phyloP scores from a whole-genome alignment of 2,329 filamentous ascomycete genomes.

The Tolypocladium cylindrosporum region DNA sequence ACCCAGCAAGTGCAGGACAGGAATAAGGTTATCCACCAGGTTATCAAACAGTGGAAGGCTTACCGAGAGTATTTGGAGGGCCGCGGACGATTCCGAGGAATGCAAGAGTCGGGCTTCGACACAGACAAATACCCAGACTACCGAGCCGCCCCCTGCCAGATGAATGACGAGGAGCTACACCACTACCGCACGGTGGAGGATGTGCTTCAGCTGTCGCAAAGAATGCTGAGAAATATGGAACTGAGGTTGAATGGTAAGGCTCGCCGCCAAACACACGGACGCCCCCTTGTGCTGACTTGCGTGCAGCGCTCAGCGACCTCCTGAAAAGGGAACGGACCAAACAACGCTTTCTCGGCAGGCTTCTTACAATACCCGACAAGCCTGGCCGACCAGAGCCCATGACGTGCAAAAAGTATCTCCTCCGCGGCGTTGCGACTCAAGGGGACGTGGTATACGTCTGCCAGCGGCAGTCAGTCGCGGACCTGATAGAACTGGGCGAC shows the following conservation, averaged over 20 bases:
- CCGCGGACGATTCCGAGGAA: conserved; percentile 23
- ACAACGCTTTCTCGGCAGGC: conserved; percentile 25
- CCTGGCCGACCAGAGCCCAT: conserved; percentile 24
- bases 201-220: conserved; percentile 21
- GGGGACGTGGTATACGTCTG: conserved; percentile 41
- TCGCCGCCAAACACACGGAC: background rate
- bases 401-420: conserved; percentile 33
- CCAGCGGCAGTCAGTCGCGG: conserved; percentile 27
- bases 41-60: conserved; percentile 19
- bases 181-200: conserved; percentile 19
- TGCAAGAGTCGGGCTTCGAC: conserved; percentile 27
- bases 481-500: conserved; percentile 32
- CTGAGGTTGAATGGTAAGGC: conserved; percentile 24
- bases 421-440: conserved; percentile 41
- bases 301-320: conserved; percentile 14
- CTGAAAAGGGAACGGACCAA: conserved; percentile 21
- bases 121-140: conserved; percentile 27
- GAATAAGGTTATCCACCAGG: conserved; percentile 18
- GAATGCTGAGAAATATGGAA: conserved; percentile 23
- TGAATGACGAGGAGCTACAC: conserved; percentile 21
- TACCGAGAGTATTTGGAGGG: conserved; percentile 25
- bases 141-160: conserved; percentile 25
- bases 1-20: conserved; percentile 16
- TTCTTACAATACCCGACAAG: conserved; percentile 30
- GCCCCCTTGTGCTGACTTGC: conserved; percentile 10